Percentiles rank a stretch among this genome's conserved stretches.
Conservation (phyloP, 352 stramenopile species). For the Phytophthora pinifolia region DNA sequence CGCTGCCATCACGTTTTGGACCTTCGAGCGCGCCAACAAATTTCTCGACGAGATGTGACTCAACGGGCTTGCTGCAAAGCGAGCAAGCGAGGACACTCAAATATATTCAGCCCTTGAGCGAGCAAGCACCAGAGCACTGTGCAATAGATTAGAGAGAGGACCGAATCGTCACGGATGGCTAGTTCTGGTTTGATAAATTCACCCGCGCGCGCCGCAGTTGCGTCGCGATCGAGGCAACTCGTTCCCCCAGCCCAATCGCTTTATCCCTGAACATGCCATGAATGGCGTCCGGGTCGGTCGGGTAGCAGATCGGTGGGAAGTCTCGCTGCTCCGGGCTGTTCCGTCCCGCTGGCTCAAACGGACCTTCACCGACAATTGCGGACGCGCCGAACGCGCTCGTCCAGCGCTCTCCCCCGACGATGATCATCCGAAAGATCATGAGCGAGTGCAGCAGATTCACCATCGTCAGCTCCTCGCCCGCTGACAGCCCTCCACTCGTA, state of each 20-base stretch:
- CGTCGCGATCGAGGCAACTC: conserved; percentile 56
- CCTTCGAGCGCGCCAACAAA: conserved; percentile 65
- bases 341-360: conserved; percentile 40
- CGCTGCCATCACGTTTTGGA: conserved; percentile 81
- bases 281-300: conserved; percentile 53
- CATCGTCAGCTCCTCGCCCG: conserved; percentile 86
- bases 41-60: conserved; percentile 44
- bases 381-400: conserved; percentile 85
- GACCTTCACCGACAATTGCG: conserved; percentile 76
- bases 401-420: conserved; percentile 84
- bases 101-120: conserved; percentile 13
- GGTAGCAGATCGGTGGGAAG: conserved; percentile 60
- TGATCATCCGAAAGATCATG: conserved; percentile 88
- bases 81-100: conserved; percentile 2
- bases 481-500: conserved; percentile 76
- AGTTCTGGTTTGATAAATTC: conserved; percentile 21
- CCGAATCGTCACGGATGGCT: neutral
- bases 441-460: conserved; percentile 86
- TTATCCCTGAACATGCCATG: conserved; percentile 83
- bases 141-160: conserved; percentile 19
- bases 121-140: conserved; percentile 2
- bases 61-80: conserved; percentile 2
- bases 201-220: conserved; percentile 27
- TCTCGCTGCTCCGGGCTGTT: conserved; percentile 19
- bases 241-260: conserved; percentile 69